Evolutionary conservation across 306 rosid genomes (phyloP).

Genomic region (Ammopiptanthus mongolicus): DNA sequence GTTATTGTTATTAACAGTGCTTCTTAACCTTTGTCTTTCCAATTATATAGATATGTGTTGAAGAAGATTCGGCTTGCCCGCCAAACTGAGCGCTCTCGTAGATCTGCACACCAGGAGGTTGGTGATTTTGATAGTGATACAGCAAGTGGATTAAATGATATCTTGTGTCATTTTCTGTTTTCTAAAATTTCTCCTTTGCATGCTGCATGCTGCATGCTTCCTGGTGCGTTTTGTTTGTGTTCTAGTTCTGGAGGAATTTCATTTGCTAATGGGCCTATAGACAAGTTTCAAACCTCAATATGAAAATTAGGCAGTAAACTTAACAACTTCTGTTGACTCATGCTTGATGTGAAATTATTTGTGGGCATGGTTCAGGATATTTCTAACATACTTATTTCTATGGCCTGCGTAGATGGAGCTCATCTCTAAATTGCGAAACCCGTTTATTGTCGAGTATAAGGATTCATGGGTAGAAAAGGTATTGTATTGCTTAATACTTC

Average conservation of each 20-base stretch:
- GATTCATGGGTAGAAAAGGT: conserved; percentile 99
- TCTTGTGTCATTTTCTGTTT: conserved; percentile 1
- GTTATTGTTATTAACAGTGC: not conserved
- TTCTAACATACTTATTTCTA: not conserved
- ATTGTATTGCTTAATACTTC: conserved; percentile 13
- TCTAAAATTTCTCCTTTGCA: not conserved
- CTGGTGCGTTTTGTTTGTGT: not conserved
- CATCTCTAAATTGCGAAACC: conserved; percentile 77
- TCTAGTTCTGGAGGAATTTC: conserved; percentile 16
- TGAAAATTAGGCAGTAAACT: conserved; percentile 3
- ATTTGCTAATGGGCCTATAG: conserved; percentile 10
- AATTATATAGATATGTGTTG: conserved; percentile 69
- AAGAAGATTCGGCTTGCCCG: conserved; percentile 99
- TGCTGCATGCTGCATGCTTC: not conserved
- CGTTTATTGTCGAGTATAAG: conserved; percentile 96
- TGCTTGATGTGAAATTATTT: conserved; percentile 2
- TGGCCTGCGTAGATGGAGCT: conserved; percentile 82
- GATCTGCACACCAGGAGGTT: conserved; percentile 99
- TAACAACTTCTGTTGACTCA: not conserved
- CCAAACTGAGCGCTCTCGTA: conserved; percentile 93
- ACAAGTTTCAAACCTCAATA: not conserved
- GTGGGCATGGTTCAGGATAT: not conserved
- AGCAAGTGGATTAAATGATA: not conserved
- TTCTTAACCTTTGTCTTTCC: conserved; percentile 3
- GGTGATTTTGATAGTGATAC: conserved; percentile 23